Percentiles rank a stretch among this genome's conserved stretches.
Conservation (phyloP, 495 filamentous ascomycete species). For the Podospora anserina region DNA sequence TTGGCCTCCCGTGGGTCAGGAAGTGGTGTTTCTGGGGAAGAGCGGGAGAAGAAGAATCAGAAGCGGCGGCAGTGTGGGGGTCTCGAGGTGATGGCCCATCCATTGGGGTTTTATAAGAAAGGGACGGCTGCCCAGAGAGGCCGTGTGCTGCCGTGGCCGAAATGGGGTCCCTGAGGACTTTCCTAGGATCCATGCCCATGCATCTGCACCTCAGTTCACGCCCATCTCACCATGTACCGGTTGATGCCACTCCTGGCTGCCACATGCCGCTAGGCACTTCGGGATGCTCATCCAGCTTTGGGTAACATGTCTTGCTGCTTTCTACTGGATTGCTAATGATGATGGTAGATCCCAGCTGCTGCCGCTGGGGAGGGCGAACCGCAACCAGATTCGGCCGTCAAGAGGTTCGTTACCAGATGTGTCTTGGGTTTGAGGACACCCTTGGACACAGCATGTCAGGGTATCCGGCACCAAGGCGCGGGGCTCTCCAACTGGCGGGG, state of each 20-base stretch:
- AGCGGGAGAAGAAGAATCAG: conserved; percentile 24
- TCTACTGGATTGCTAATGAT: not conserved
- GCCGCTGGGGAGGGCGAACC: not conserved
- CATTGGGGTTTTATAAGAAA: conserved; percentile 18
- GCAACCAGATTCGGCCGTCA: not conserved
- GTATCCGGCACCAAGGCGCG: conserved; percentile 15
- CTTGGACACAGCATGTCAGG: not conserved
- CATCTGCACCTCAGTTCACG: not conserved
- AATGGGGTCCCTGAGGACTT: conserved; percentile 9
- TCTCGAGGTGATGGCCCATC: conserved; percentile 24
- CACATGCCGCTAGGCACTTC: conserved; percentile 6
- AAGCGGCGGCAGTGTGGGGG: conserved; percentile 36
- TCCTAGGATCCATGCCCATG: conserved; percentile 9
- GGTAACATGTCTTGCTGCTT: not conserved
- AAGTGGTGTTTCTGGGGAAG: conserved; percentile 29
- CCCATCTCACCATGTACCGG: not conserved
- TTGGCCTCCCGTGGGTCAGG: conserved; percentile 27
- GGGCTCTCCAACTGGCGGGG: conserved; percentile 14
- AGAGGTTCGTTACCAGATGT: conserved; percentile 3
- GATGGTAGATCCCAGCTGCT: not conserved
- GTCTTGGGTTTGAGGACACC: not conserved
- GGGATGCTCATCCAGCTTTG: not conserved
- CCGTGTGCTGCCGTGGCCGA: conserved; percentile 20
- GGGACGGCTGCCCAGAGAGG: conserved; percentile 14
- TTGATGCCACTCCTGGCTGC: conserved; percentile 3